A percentile compares a stretch with the other conserved stretches of the same genome.
Conservation (phyloP, 1,284 basidiomycete species). For the Rhodotorula mucilaginosa region DNA sequence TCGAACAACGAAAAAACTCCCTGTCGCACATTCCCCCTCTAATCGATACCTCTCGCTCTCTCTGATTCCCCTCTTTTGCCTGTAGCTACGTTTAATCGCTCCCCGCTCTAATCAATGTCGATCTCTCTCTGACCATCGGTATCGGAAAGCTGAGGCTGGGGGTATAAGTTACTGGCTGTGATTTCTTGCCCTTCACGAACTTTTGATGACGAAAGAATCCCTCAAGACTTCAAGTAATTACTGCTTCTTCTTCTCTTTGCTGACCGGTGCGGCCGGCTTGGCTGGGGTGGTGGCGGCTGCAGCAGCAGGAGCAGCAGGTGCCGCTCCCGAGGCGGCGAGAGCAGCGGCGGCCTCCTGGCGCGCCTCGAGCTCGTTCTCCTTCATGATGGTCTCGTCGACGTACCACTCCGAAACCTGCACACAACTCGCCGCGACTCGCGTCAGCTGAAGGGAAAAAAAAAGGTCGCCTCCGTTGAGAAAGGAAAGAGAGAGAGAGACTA, state of each 20-base stretch:
- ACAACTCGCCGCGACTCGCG: too few species aligned
- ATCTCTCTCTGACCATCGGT: too few species aligned
- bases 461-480: not conserved
- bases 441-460: not conserved
- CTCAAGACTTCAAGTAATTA: not conserved
- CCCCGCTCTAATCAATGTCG: too few species aligned
- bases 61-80: too few species aligned
- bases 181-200: too few species aligned
- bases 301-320: not conserved
- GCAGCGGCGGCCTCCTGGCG: not conserved
- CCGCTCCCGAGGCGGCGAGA: not conserved
- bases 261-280: not conserved
- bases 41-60: too few species aligned
- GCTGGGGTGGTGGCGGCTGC: not conserved
- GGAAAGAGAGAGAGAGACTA: not conserved
- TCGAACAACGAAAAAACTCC: too few species aligned
- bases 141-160: too few species aligned
- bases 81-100: too few species aligned
- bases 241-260: conserved; percentile 38
- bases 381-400: conserved; percentile 31
- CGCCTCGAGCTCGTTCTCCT: conserved; percentile 20
- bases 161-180: too few species aligned
- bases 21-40: too few species aligned
- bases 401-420: conserved; percentile 39
- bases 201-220: not conserved